Conservation (phyloP, 768 basidiomycete species). For the Russula foetens region DNA sequence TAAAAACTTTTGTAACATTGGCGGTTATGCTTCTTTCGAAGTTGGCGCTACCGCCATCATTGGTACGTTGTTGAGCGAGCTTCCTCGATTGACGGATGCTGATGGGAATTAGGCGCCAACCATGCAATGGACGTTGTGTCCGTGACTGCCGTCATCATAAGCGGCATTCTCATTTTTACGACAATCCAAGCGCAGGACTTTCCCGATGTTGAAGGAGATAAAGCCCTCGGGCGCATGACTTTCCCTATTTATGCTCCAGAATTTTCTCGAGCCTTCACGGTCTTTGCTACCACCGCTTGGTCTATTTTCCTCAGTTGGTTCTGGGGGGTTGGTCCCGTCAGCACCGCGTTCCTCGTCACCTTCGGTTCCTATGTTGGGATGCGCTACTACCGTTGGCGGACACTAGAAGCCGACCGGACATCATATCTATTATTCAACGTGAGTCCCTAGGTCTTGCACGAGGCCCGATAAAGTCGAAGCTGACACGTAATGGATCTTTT, state of each 20-base stretch:
- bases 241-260: conserved; percentile 22
- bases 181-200: conserved; percentile 25
- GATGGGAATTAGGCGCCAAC: conserved; percentile 10
- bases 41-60: conserved; percentile 19
- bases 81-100: conserved; percentile 7
- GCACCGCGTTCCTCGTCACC: conserved; percentile 10
- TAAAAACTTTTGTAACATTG: conserved; percentile 22
- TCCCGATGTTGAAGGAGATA: conserved; percentile 23
- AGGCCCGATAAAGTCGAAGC: conserved; percentile 7
- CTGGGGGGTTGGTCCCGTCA: conserved; percentile 21
- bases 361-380: conserved; percentile 20
- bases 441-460: conserved; percentile 15
- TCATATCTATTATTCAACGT: conserved; percentile 24
- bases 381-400: conserved; percentile 20
- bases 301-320: conserved; percentile 19
- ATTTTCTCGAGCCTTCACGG: conserved; percentile 20
- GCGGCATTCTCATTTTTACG: conserved; percentile 21
- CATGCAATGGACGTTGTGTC: conserved; percentile 19
- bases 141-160: conserved; percentile 19
- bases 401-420: conserved; percentile 15
- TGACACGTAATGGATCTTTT: conserved; percentile 5
- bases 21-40: conserved; percentile 23
- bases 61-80: conserved; percentile 11
- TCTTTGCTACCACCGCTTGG: conserved; percentile 22
- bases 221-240: conserved; percentile 19